Percentiles rank a stretch among this genome's conserved stretches.
phyloP scores from a whole-genome alignment of 2,329 filamentous ascomycete species.

The Dothistroma septosporum region DNA sequence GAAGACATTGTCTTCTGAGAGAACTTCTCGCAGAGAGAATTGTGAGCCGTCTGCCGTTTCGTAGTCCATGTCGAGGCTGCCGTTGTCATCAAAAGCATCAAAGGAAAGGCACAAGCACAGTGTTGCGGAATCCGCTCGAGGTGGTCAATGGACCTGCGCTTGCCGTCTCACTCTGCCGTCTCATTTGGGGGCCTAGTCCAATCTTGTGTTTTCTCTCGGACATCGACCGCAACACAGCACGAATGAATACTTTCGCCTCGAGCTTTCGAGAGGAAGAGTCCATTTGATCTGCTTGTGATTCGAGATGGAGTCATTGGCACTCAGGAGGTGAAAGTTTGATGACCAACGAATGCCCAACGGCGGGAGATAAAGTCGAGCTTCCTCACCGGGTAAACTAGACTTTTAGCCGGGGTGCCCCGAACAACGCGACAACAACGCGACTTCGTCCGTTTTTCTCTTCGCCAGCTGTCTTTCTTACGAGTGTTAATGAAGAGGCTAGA shows the following conservation, averaged over 20 bases:
- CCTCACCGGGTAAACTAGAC: too few relatives aligned
- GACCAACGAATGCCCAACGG: not conserved
- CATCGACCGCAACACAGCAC: not conserved
- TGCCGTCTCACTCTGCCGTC: not conserved
- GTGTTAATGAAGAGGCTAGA: too few relatives aligned
- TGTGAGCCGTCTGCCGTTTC: conserved; percentile 30
- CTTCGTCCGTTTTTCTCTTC: not conserved
- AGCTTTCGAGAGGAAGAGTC: not conserved
- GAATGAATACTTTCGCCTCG: not conserved
- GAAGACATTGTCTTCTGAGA: conserved; percentile 13
- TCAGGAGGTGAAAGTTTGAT: not conserved
- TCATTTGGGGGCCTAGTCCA: not conserved
- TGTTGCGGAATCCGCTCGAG: not conserved
- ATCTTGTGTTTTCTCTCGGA: not conserved
- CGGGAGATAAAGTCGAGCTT: not conserved
- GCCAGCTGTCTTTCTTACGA: too few relatives aligned
- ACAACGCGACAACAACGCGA: not conserved
- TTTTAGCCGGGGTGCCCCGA: not conserved
- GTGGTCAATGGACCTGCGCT: not conserved
- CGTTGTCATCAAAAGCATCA: not conserved
- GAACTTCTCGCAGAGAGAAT: conserved; percentile 27
- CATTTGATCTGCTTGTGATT: not conserved
- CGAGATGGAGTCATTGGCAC: not conserved
- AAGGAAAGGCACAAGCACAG: not conserved
- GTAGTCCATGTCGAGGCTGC: conserved; percentile 25